A percentile compares a stretch with the other conserved stretches of the same genome.
Conservation (phyloP, 1,139 yeast species). For the Candida sanyaensis region DNA sequence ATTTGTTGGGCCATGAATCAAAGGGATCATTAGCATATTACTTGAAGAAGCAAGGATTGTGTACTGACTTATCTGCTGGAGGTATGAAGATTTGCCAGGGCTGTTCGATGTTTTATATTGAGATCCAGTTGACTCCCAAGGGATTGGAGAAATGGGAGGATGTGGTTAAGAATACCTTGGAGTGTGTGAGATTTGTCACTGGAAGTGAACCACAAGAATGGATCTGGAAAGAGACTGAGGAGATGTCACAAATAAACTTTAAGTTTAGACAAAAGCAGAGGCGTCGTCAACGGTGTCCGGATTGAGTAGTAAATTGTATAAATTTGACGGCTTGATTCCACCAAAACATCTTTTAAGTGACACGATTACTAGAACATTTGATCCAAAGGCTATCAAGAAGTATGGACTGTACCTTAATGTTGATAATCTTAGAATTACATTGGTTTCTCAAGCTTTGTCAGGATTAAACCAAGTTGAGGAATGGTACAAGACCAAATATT, state of each 20-base stretch:
- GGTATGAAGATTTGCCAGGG: slow-evolving; percentile 69
- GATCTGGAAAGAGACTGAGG: slow-evolving; percentile 52
- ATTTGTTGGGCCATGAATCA: slow-evolving; percentile 88
- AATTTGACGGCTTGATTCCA: slow-evolving; percentile 54
- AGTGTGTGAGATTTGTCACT: slow-evolving; percentile 64
- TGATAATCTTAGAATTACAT: slow-evolving; percentile 59
- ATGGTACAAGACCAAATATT: slow-evolving; percentile 91
- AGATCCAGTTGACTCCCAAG: slow-evolving; percentile 70
- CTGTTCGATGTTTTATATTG: slow-evolving; percentile 64
- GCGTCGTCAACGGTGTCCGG: slow-evolving; percentile 63
- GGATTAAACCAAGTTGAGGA: slow-evolving; percentile 54
- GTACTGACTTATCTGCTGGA: slow-evolving; percentile 76
- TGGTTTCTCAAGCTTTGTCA: slow-evolving; percentile 54
- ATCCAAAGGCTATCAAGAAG: slow-evolving; percentile 53
- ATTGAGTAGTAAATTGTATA: slow-evolving; percentile 46
- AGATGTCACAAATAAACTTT: slow-evolving; percentile 53
- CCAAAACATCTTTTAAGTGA: slow-evolving; percentile 60
- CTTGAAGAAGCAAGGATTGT: slow-evolving; percentile 75
- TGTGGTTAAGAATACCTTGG: slow-evolving; percentile 61
- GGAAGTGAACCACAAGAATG: slow-evolving; percentile 57
- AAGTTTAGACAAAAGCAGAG: slow-evolving; percentile 63
- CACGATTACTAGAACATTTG: slow-evolving; percentile 59
- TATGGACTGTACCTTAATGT: slow-evolving; percentile 54
- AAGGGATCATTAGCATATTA: slow-evolving; percentile 75
- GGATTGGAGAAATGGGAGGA: slow-evolving; percentile 70